A percentile compares a stretch with the other conserved stretches of the same genome.
Conservation (phyloP, 140 eudicot species). For the Stevia rebaudiana region DNA sequence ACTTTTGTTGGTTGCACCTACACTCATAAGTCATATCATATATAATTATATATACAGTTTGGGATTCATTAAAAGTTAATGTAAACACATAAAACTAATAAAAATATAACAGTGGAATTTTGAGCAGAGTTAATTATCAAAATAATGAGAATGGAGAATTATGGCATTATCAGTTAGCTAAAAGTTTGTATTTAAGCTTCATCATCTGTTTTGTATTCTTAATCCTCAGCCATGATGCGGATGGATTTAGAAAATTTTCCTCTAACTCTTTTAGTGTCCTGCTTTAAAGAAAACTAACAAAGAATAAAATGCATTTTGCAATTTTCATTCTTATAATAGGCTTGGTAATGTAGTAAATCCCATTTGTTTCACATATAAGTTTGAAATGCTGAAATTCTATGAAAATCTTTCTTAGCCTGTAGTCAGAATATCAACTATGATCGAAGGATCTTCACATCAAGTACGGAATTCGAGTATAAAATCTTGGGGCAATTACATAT, state of each 20-base stretch:
- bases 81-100: neutral
- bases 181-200: neutral
- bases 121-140: neutral
- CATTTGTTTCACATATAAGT: conserved; percentile 6
- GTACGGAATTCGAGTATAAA: neutral
- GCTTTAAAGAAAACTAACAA: conserved; percentile 2
- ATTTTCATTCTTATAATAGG: neutral
- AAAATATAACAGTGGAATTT: neutral
- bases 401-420: neutral
- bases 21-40: conserved; percentile 8
- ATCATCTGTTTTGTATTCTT: neutral
- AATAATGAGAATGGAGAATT: neutral
- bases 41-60: neutral
- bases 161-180: neutral
- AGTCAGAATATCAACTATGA: neutral
- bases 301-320: neutral
- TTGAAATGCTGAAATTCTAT: neutral
- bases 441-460: neutral
- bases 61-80: neutral
- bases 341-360: neutral
- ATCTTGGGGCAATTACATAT: too few relatives aligned
- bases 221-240: neutral
- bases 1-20: conserved; percentile 11
- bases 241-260: neutral
- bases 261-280: neutral